phyloP scores from a whole-genome alignment of 2,329 filamentous ascomycete genomes.

The Botrytis medusae region DNA sequence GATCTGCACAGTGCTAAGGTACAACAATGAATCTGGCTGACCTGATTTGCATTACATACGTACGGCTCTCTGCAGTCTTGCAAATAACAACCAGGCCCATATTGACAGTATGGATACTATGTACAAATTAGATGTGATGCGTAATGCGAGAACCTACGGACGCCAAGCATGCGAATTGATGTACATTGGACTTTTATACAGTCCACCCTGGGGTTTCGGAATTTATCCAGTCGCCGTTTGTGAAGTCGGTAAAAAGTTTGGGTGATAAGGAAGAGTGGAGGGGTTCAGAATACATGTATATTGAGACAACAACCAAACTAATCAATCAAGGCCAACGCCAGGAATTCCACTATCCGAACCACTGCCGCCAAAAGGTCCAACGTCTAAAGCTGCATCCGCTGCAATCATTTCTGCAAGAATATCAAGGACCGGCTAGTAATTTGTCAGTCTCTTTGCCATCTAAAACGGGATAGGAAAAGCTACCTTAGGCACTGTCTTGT shows the following conservation, averaged over 20 bases:
- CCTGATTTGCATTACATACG: conserved; percentile 27
- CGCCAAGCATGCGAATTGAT: conserved; percentile 33
- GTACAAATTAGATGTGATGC: conserved; percentile 34
- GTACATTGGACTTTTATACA: conserved; percentile 32
- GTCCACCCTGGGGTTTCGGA: conserved; percentile 18
- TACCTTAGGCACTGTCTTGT: conserved; percentile 97
- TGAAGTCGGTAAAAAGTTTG: conserved; percentile 14
- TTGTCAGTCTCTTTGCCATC: conserved; percentile 27
- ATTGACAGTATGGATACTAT: conserved; percentile 35
- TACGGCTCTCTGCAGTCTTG: conserved; percentile 20
- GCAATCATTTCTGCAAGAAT: conserved; percentile 98
- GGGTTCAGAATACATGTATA: conserved; percentile 19
- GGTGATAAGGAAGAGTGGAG: conserved; percentile 27
- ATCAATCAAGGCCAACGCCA: conserved; percentile 39
- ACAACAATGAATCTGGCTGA: conserved; percentile 14
- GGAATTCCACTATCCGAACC: conserved; percentile 38
- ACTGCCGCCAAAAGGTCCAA: conserved; percentile 45
- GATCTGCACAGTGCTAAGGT: conserved; percentile 14
- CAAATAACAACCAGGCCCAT: conserved; percentile 30
- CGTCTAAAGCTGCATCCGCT: conserved; percentile 72
- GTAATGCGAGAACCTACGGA: conserved; percentile 31
- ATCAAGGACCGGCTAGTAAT: conserved; percentile 77
- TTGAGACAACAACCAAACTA: conserved; percentile 28
- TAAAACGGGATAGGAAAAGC: conserved; percentile 31
- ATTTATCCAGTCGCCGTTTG: conserved; percentile 24